A percentile compares a stretch with the other conserved stretches of the same genome.
Evolutionary conservation across 768 basidiomycete genomes (phyloP).

Genomic region (Kwoniella newhampshirensis): DNA sequence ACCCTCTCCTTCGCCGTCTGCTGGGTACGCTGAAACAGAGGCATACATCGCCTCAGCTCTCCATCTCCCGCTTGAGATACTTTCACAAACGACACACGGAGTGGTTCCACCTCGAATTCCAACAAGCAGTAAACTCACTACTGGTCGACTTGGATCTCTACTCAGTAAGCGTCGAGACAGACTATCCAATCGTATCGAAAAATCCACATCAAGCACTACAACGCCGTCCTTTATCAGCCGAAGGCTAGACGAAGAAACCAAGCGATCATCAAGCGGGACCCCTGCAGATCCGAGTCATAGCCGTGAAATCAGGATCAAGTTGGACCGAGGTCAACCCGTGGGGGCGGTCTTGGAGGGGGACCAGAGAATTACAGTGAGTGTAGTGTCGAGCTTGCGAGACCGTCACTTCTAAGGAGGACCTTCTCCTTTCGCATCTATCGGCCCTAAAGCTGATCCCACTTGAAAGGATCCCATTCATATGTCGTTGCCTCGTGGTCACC

Average conservation of each 20-base stretch:
- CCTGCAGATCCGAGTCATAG: too few species aligned
- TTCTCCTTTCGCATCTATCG: too few species aligned
- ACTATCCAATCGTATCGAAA: neutral
- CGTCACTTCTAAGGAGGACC: too few species aligned
- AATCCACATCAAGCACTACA: slow-evolving; percentile 4
- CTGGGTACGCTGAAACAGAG: slow-evolving; percentile 25
- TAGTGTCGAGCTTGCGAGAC: too few species aligned
- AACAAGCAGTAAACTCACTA: slow-evolving; percentile 8
- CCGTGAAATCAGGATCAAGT: too few species aligned
- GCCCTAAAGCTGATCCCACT: too few species aligned
- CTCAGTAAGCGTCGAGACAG: slow-evolving; percentile 7
- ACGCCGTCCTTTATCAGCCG: neutral
- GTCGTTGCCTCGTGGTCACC: neutral
- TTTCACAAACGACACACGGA: slow-evolving; percentile 8
- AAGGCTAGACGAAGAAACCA: too few species aligned
- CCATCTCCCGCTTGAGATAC: slow-evolving; percentile 29
- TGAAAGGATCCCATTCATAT: slow-evolving; percentile 5
- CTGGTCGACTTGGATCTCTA: slow-evolving; percentile 13
- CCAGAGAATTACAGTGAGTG: too few species aligned
- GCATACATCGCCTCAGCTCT: slow-evolving; percentile 38
- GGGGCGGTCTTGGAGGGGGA: too few species aligned
- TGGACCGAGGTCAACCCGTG: too few species aligned
- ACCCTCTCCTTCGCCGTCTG: slow-evolving; percentile 15
- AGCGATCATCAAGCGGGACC: too few species aligned
- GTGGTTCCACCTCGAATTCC: neutral